Base-by-base conservation (phyloP, 2,329 filamentous ascomycete genomes). In the Neofusicoccum laricinum region DNA sequence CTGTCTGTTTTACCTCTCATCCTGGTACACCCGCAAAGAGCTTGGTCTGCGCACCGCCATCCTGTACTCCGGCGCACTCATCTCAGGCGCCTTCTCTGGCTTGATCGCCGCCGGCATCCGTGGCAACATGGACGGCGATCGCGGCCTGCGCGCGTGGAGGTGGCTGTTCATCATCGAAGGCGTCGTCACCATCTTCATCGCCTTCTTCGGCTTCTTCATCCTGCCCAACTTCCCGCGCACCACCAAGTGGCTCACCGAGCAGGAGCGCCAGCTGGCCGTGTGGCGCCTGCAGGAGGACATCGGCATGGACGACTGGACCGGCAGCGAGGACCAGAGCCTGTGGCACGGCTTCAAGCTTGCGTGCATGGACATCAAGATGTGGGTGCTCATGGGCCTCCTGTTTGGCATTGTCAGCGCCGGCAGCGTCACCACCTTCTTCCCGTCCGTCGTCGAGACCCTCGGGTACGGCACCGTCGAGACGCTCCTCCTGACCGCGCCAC, bases 51-150 rank as follows among this genome's bases (percentile, higher is more conserved):
- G 88, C 10, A 90, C 86, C 14, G 86, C 87, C 1, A 78, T 88
- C 19, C 80, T 91, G 6, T 90, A 90, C 73, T 86, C 87, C 0
- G 90, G 89, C 0, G 86, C 87, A 0, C 79, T 92, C 32, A 84
- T 92, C 19, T 89, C 87, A 0, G 88, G 89, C 4, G 89, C 90
- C 1, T 92, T 92, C 70, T 90, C 88, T 0, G 89, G 88, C 38
- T 69, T 83, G n/a, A 80, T 83, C 32, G 80, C 81, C 12, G 81
- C 80, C n/a, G 81, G 89, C 6, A 90, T 93, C 63, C 87, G 85
- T 0, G 78, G 80, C n/a, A 85, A 88, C 57, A 84, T 93, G 80
- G 82, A 89, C 65, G 82, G 85, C 1, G 76, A 76, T 0, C 76
- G 76, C 7, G 88, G 88, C 0, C 76, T 88, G 2, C 76, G 80